Evolutionary conservation across 805 yeast genomes (phyloP).

Genomic region (Cyberlindnera samutprakarnensis): DNA sequence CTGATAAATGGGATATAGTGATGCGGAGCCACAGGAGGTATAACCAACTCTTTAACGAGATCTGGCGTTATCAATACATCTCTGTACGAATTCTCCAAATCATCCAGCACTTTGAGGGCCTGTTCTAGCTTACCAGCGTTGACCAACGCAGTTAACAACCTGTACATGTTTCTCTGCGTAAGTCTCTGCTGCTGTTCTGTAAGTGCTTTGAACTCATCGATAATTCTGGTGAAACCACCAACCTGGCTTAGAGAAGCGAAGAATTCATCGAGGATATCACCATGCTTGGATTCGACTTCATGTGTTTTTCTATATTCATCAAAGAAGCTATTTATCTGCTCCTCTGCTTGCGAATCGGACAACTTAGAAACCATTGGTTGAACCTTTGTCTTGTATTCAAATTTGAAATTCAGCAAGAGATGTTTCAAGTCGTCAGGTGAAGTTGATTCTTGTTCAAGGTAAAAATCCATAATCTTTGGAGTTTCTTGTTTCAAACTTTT

Average conservation of each 20-base stretch:
- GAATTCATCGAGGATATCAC: conserved; percentile 14
- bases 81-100: conserved; percentile 23
- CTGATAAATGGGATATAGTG: conserved; percentile 34
- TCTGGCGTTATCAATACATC: conserved; percentile 11
- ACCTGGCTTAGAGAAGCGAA: conserved; percentile 13
- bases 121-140: conserved; percentile 17
- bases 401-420: conserved; percentile 19
- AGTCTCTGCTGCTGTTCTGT: conserved; percentile 8
- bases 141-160: conserved; percentile 22
- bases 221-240: conserved; percentile 9
- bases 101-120: conserved; percentile 26
- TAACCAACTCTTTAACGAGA: conserved; percentile 6
- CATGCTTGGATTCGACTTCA: conserved; percentile 12
- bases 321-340: conserved; percentile 12
- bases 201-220: conserved; percentile 8
- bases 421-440: conserved; percentile 11
- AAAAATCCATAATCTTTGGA: conserved; percentile 20
- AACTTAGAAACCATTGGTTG: conserved; percentile 16
- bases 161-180: conserved; percentile 19
- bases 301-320: conserved; percentile 13
- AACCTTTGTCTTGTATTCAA: conserved; percentile 19
- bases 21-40: conserved; percentile 33
- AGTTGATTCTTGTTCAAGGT: conserved; percentile 15
- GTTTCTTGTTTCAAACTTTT: conserved; percentile 1
- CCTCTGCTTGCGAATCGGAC: conserved; percentile 9